These are phyloP conservation scores for Penicillium chermesinum DNA, from an alignment of 495 filamentous ascomycete genomes.

Conservation along the genomic window DNA sequence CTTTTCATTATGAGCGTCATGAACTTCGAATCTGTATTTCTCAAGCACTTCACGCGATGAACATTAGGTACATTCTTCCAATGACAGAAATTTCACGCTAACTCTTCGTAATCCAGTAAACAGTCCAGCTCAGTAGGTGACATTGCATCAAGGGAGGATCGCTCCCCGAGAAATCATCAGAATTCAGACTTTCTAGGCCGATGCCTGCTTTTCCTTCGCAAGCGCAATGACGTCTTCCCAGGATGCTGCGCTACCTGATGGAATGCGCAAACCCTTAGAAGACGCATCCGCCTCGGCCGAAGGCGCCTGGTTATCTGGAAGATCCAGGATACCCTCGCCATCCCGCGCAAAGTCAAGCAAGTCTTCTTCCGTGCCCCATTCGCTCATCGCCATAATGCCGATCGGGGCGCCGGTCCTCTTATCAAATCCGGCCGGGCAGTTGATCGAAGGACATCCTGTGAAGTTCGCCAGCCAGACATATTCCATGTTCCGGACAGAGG, in stretches of 20 bases:
- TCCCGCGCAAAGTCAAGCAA: slow-evolving; percentile 71
- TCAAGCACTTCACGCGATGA: background rate
- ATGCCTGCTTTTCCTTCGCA: slow-evolving; percentile 12
- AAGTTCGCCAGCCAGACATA: slow-evolving; percentile 88
- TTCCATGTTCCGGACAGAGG: slow-evolving; percentile 72
- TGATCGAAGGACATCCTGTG: slow-evolving; percentile 73
- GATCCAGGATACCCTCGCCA: slow-evolving; percentile 51
- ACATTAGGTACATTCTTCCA: background rate
- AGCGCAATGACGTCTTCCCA: slow-evolving; percentile 39
- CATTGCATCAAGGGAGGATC: too few relatives aligned
- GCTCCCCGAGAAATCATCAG: too few relatives aligned
- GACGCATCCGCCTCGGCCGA: background rate
- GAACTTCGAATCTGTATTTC: background rate
- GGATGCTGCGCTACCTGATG: slow-evolving; percentile 13
- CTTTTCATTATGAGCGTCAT: background rate
- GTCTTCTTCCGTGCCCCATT: slow-evolving; percentile 83
- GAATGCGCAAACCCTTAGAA: slow-evolving; percentile 19
- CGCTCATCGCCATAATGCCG: slow-evolving; percentile 83
- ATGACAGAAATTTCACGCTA: too few relatives aligned
- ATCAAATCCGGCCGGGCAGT: slow-evolving; percentile 69
- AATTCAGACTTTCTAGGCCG: background rate
- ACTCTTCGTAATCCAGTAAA: too few relatives aligned
- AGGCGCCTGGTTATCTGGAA: slow-evolving; percentile 13
- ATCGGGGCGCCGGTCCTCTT: slow-evolving; percentile 58
- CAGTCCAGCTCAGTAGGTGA: too few relatives aligned